Evolutionary conservation across 805 yeast species (phyloP), one percentile per base, ranked within the genome.

Genomic region (Yueomyces sinensis): DNA sequence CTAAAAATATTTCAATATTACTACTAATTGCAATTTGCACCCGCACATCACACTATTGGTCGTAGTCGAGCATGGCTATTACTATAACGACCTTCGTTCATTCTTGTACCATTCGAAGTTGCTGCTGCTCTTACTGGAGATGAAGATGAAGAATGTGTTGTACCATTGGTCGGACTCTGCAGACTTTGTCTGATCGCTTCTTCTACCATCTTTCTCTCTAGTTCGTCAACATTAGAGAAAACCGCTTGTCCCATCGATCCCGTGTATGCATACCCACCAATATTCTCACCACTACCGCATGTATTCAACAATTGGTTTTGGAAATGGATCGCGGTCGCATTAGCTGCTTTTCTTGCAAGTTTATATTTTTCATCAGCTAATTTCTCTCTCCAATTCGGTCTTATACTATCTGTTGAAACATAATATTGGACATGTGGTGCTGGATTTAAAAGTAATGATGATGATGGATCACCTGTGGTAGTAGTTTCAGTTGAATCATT

Each of bases 261-360:
- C n/a, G n/a, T n/a, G n/a, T n/a, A n/a, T n/a, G n/a, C n/a, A n/a
- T n/a, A n/a, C n/a, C n/a, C n/a, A n/a, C n/a, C n/a, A n/a, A n/a
- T n/a, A n/a, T n/a, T n/a, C n/a, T n/a, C n/a, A n/a, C n/a, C n/a
- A n/a, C n/a, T n/a, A n/a, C n/a, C n/a, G 3, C 42, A 44, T 2
- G 50, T 50, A 18, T 58, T 63, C 13, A 78, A 63, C 24, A 84
- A 52, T 46, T 83, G 68, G 37, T 86, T 84, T 11, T 93, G 75
- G 2, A 94, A 87, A 57, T 89, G 97, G 28, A 89, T 72, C 0
- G 95, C 95, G 22, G 83, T 82, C 0, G 97, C 97, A 11, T 94
- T 83, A 0, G 96, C 96, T 0, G 95, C 77, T 48, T 83, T 70
- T 38, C 94, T 70, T 0, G 94, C 95, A 24, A 84, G 60, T 43